phyloP scores from a whole-genome alignment of 345 rosid species.

The Pseudoturritis turrita region DNA sequence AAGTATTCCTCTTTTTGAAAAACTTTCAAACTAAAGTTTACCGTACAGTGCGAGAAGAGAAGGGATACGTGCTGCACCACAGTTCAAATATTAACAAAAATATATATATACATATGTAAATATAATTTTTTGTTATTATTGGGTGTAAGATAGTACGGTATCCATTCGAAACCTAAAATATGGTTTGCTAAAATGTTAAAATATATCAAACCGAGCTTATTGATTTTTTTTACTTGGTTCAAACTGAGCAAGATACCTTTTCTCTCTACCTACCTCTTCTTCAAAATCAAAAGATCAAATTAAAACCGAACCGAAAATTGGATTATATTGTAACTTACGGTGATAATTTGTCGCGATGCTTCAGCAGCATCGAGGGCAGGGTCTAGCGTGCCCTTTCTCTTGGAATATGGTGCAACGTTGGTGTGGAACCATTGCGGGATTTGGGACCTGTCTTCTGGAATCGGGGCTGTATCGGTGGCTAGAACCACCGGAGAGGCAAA shows the following conservation, averaged over 20 bases:
- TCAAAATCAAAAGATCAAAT: not conserved
- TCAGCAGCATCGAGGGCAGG: slow-evolving; percentile 44
- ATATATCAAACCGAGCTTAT: not conserved
- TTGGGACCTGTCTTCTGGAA: slow-evolving; percentile 32
- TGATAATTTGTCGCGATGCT: slow-evolving; percentile 21
- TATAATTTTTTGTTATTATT: no score
- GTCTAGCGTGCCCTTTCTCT: slow-evolving; percentile 36
- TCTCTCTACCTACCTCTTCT: not conserved
- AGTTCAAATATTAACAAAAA: no score
- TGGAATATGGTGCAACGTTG: slow-evolving; percentile 31
- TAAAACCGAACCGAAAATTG: no score
- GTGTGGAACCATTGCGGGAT: slow-evolving; percentile 35
- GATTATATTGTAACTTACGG: slow-evolving; percentile 22
- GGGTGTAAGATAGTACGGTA: no score
- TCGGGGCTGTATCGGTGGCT: slow-evolving; percentile 11
- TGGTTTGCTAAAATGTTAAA: no score
- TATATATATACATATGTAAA: no score
- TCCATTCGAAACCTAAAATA: no score
- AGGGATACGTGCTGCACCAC: no score
- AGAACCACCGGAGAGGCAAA: slow-evolving; percentile 5
- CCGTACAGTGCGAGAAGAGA: no score
- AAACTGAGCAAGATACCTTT: no score
- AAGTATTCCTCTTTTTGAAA: not conserved
- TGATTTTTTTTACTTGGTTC: no score
- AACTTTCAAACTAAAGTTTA: not conserved